Base-by-base conservation (phyloP, 331 rosid species). In the Telfairia occidentalis region DNA sequence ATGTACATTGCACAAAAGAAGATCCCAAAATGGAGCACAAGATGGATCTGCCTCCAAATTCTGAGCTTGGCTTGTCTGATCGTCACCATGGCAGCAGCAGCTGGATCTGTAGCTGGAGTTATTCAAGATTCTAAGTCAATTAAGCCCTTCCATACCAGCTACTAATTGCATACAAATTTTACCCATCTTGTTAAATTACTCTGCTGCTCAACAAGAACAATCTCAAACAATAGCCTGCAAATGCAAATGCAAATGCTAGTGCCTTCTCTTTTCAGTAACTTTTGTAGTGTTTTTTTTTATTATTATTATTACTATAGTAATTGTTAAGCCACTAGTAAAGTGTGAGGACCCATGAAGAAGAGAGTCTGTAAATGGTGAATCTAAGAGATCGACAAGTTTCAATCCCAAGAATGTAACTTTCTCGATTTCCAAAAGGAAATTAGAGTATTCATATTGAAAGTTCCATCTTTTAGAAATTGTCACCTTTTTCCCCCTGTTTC, bases 51-150 rank as follows among this genome's bases (percentile, higher is more conserved):
- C 75, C 92, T 92, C 42, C 96, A 90, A 55, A 82, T 78, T 49
- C 84, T 92, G 1, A 90, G 96, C 34, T 42, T 66, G 2, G 83
- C 92, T 13, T 92, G 96, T 77, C 87, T 92, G 29, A 48, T 89
- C 46, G 74, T 92, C 13, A 26, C 81, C 9, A 43, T 89, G 34
- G 96, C 87, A 9, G 90, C 96, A 74, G 85, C 96, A 10, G 88
- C 85, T 73, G 98, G 98, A 8, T 92, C 97, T 10, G 63, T 90
- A 49, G 96, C 92, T 58, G 96, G 92, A 9, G 85, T 87, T 40
- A 1, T 83, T 26, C 28, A 48, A 46, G 92, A 92, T 78, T 87
- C 88, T 28, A 72, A 82, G 61, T 23, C 79, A 29, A 85, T 78
- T 53, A 92, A 86, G 81, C 92, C 96, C 7, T 92, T 92, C 86